Evolutionary conservation across 2,329 filamentous ascomycete species (phyloP), one percentile per base, ranked within the genome.

Genomic region (Ceratocystis colombiana): DNA sequence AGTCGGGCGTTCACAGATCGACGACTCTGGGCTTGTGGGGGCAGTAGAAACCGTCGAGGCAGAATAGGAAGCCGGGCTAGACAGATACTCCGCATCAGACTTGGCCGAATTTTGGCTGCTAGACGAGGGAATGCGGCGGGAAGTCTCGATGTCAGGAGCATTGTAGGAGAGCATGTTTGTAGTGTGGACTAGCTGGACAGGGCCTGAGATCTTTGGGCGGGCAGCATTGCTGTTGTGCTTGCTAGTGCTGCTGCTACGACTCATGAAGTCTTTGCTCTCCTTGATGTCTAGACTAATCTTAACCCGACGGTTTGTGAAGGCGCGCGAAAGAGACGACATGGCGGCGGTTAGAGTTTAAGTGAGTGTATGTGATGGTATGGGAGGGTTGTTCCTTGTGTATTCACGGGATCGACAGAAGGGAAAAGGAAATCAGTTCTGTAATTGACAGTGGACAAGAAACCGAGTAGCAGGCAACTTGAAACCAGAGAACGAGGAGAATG

Each of bases 81-180:
- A 79, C 71, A 93, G 89, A 3, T 87, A 90, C 70, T 93, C 89
- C 68, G 88, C 86, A 53, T 84, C 84, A 15, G 68, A 88, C 70
- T 82, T 81, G 67, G 75, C 77, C 2, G 81, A 79, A 37, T 77
- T 78, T 71, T 79, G 79, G 73, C 79, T 79, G 73, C 79, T 79
- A 48, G 82, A 83, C 10, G 79, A 78, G n/a, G 73, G 71, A n/a
- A 70, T 74, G 72, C 73, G 80, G 57, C 79, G 78, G 15, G 62
- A n/a, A 37, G 66, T 44, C 1, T 67, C 62, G 69, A 96, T 86
- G 73, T 96, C 88, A 63, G 93, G 93, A 8, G 94, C 92, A 73
- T 93, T 93, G 81, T 96, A 96, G 6, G 90, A 91, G 65, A 96
- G 86, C 83, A 95, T 90, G 76, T 97, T 99, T 71, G 94, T 97